Percentiles rank a stretch among this genome's conserved stretches.
These are phyloP conservation scores for Pichia heedii DNA, from an alignment of 805 yeast genomes.

Conservation along the genomic window DNA sequence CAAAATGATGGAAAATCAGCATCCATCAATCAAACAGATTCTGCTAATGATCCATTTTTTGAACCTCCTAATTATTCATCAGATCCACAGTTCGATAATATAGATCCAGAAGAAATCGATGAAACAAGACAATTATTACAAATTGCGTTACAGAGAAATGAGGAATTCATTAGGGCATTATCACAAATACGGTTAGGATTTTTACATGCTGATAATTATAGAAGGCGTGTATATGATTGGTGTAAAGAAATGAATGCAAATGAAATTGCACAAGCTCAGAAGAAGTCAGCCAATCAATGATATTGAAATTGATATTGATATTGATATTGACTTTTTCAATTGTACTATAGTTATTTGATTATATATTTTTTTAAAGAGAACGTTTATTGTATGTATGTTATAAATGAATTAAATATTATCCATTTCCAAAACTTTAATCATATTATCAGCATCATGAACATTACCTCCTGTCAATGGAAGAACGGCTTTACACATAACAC, in stretches of 20 bases:
- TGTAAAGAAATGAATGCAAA: constrained; percentile 74
- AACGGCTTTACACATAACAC: constrained; percentile 32
- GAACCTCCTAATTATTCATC: constrained; percentile 43
- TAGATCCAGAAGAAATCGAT: constrained; percentile 50
- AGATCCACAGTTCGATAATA: constrained; percentile 41
- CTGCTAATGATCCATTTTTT: constrained; percentile 49
- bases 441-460: not conserved
- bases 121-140: constrained; percentile 66
- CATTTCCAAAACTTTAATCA: constrained; percentile 10
- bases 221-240: constrained; percentile 69
- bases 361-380: not conserved
- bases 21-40: not conserved
- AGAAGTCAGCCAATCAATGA: not conserved
- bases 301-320: not conserved
- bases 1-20: not conserved
- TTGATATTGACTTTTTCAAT: too few relatives aligned
- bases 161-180: constrained; percentile 78
- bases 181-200: constrained; percentile 66
- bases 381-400: not conserved
- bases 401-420: not conserved
- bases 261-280: constrained; percentile 6
- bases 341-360: not conserved
- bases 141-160: constrained; percentile 72
- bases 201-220: constrained; percentile 67
- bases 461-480: constrained; percentile 9